Evolutionary conservation across 352 stramenopile species (phyloP), one percentile per base, ranked within the genome.

Genomic region (Globisporangium viniferum): DNA sequence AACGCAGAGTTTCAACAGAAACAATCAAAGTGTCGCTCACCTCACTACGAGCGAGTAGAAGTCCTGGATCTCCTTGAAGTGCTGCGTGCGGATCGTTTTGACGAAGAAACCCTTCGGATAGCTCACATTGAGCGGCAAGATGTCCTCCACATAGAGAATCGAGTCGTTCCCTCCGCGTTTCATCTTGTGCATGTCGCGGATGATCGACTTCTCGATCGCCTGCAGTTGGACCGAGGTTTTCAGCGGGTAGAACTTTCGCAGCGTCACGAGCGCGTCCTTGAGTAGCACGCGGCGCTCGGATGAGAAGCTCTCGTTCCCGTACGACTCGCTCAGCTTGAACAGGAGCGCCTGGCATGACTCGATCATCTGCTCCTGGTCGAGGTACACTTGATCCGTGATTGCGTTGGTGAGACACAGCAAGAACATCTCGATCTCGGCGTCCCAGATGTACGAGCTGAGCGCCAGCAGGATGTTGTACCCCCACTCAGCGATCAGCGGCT

Each of bases 21-120:
- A 70, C 66, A 41, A 56, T 18, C 35, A 67, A 24, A 24, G 67
- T 36, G 35, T 48, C 5, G 31, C 29, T n/a, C 64, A 93, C 86
- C 76, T 78, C 2, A 78, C 53, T 3, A 94, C 71, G 6, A 80
- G 69, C 5, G 68, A 44, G 57, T 93, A 92, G 51, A 90, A 93
- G 53, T 93, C 84, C 59, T 92, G 83, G 49, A 94, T 91, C 69
- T 94, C 84, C 64, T 92, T 92, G 44, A 91, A 92, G 49, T 94
- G 86, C 74, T 94, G 86, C 20, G 84, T 84, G 29, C 86, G 86
- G 1, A 94, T 76, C 7, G 81, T 90, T 51, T 93, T 94, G 31
- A 91, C 77, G 22, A 93, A 93, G 68, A 91, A 92, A 0, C 86
- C 86, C 9, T 77, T 69, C 3, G 79, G 80, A 35, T 89, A 87